Evolutionary conservation across 2,329 filamentous ascomycete species (phyloP).

Genomic region (Trichoderma aggressivum): DNA sequence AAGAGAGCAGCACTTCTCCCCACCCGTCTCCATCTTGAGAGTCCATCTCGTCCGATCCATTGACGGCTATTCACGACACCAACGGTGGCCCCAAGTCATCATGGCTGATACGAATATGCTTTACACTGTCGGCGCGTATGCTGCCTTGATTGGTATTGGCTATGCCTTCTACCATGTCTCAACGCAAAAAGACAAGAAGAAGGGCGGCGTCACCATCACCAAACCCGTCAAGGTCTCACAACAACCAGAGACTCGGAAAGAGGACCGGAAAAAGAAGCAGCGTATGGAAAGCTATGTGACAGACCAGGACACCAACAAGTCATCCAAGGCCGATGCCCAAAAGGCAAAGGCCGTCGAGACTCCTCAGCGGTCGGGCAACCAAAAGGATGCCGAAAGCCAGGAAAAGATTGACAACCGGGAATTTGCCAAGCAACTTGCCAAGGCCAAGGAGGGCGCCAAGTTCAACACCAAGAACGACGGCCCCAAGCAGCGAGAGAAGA

Average conservation of each 20-base stretch:
- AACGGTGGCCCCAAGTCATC: conserved; percentile 17
- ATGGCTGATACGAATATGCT: conserved; percentile 35
- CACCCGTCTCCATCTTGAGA: not conserved
- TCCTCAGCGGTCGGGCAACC: conserved; percentile 30
- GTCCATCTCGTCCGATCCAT: not conserved
- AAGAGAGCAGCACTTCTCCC: not conserved
- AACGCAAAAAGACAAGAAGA: conserved; percentile 34
- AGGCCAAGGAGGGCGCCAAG: conserved; percentile 66
- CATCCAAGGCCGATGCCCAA: conserved; percentile 41
- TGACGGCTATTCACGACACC: not conserved
- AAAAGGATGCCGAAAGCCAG: conserved; percentile 36
- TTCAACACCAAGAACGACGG: conserved; percentile 51
- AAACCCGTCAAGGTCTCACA: conserved; percentile 32
- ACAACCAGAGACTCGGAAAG: conserved; percentile 36
- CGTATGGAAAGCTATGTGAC: conserved; percentile 41
- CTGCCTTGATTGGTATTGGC: conserved; percentile 36
- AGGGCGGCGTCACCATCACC: conserved; percentile 26
- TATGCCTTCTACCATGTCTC: conserved; percentile 36
- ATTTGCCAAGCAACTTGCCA: conserved; percentile 71
- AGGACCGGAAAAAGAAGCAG: conserved; percentile 46
- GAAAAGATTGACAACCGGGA: conserved; percentile 68
- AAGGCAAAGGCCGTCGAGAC: conserved; percentile 21
- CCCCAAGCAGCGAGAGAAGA: conserved; percentile 63
- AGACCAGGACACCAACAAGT: conserved; percentile 35
- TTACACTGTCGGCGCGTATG: conserved; percentile 39